Conservation (phyloP, 1,139 yeast species). For the Suhomyces taliae region DNA sequence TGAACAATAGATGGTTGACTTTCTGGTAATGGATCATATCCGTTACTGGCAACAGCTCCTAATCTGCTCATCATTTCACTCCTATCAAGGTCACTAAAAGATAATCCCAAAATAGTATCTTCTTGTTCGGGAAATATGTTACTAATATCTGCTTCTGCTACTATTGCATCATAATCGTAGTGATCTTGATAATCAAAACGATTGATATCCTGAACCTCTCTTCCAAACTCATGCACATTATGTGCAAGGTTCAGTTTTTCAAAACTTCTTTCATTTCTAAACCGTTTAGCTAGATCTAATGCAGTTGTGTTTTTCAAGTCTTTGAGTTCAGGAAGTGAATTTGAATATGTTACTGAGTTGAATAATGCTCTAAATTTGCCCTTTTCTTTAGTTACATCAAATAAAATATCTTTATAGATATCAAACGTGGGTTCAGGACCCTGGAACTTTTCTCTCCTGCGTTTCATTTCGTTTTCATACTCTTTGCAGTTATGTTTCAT, state of each 20-base stretch:
- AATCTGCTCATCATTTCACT: conserved; percentile 4
- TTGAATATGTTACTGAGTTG: neutral
- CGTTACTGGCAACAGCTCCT: neutral
- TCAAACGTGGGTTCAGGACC: neutral
- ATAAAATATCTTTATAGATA: neutral
- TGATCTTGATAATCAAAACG: neutral
- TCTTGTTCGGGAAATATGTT: conserved; percentile 1
- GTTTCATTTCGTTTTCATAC: neutral
- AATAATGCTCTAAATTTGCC: neutral
- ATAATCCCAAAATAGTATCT: conserved; percentile 13
- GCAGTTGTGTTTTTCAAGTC: neutral
- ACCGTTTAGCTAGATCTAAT: neutral
- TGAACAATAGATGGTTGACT: neutral
- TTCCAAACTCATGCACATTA: conserved; percentile 1
- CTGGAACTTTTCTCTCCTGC: neutral
- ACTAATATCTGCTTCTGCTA: neutral
- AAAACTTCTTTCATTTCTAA: neutral
- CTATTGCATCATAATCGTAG: conserved; percentile 1
- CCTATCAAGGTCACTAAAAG: conserved; percentile 13
- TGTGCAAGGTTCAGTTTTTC: neutral
- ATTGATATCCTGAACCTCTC: conserved; percentile 5
- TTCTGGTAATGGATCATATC: neutral
- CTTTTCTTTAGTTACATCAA: no score
- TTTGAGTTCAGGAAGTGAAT: neutral
- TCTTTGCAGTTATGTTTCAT: neutral